Evolutionary conservation across 2,329 filamentous ascomycete species (phyloP), one percentile per base, ranked within the genome.

Genomic region (Monilinia aucupariae): DNA sequence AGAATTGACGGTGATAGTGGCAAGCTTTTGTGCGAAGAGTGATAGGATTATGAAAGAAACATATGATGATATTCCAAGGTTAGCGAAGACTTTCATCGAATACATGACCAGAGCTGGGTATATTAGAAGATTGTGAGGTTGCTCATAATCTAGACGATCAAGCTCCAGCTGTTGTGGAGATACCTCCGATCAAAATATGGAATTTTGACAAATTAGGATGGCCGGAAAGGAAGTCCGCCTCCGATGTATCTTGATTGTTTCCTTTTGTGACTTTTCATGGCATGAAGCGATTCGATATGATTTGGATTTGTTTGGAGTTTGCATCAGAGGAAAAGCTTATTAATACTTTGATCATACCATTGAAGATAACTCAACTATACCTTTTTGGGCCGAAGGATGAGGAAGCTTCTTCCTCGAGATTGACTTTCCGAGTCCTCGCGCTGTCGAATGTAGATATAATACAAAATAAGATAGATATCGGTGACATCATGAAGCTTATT

Each of bases 131-230:
- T 55, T 15, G 39, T 12, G 27, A 55, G 39, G 39, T 45, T 55
- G 39, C 39, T 51, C 49, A 34, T 51, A 20, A n/a, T 34, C 2
- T 34, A 34, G 17, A 43, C 15, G 25, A 13, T 55, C 1, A 55
- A 10, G 27, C 47, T 49, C 6, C 47, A 27, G 17, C 3, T n/a
- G 20, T 27, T 30, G 10, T 43, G 52, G 52, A 43, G 37, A 55
- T 55, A 22, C 37, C 52, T 55, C 52, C 52, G 52, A 54, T 43
- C 25, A 54, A 54, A 54, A 43, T 43, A 20, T 41, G 52, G 27
- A 20, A 55, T 55, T 30, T 55, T 32, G 48, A 32, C 25, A 17
- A 54, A 54, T 43, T 17, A 30, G 37, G 10, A 15, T 39, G 15
- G 12, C 52, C 52, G 37, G 52, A 30, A 20, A 32, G 27, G 37